Base-by-base conservation (phyloP, 352 stramenopile species). In the Phytophthora capsici region DNA sequence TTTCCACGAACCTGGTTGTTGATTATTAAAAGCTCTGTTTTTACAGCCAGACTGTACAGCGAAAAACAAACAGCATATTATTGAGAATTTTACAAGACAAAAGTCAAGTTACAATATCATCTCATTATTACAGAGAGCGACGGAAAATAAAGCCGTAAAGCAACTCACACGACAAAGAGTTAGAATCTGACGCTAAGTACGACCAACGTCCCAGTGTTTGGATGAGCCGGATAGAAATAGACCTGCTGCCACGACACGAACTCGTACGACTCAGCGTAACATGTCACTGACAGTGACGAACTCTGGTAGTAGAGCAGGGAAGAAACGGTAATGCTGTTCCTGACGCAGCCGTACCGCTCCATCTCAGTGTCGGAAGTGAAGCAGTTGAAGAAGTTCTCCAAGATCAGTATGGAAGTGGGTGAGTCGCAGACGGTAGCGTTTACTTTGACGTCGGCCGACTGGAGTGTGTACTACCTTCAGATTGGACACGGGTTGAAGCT, bases 181-280 rank as follows among this genome's bases (percentile, higher is more conserved):
- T n/a, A n/a, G 25, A 48, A 66, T 6, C 20, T 90, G 20, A 57
- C 34, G 22, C 58, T 82, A 6, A 72, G 61, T 44, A 43, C 12
- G 3, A 32, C 32, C 28, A 57, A 57, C 10, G 22, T 57, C 49
- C 9, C 26, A 54, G 28, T 28, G 19, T 38, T 5, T 43, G 26
- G 28, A 54, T 23, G 47, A n/a, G n/a, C n/a, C n/a, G n/a, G n/a
- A n/a, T n/a, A n/a, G n/a, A n/a, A n/a, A n/a, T n/a, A n/a, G n/a
- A n/a, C n/a, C n/a, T n/a, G n/a, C n/a, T n/a, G n/a, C n/a, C n/a
- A n/a, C n/a, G n/a, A n/a, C n/a, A n/a, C n/a, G n/a, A n/a, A n/a
- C n/a, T n/a, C n/a, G n/a, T n/a, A n/a, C n/a, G n/a, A n/a, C n/a
- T n/a, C n/a, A n/a, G n/a, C n/a, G n/a, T n/a, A n/a, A n/a, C n/a